Evolutionary conservation across 371 early-diverging fungal species (phyloP), one percentile per base, ranked within the genome.

Genomic region (Rhizopus arrhizus): DNA sequence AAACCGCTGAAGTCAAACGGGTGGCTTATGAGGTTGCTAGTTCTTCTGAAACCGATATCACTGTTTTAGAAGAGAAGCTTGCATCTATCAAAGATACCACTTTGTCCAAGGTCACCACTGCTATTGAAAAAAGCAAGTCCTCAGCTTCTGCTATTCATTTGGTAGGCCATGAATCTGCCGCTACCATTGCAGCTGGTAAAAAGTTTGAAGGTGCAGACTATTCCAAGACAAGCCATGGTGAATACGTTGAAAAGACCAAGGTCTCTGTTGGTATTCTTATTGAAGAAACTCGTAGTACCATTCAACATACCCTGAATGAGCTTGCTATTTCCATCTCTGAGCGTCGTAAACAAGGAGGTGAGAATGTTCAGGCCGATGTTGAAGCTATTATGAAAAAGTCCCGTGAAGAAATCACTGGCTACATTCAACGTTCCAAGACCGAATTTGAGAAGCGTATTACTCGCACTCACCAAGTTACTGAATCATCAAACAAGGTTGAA

Each of bases 281-380:
- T 40, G 68, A 67, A 47, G 68, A 69, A 2, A 65, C 66, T 6
- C 61, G 66, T 15, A 50, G 50, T 0, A 56, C 59, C 28, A 36
- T 62, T 47, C 58, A 64, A 16, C 13, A 41, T 6, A 58, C 68
- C 45, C 62, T 75, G 40, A 43, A 34, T 0, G 13, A 65, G 15
- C 65, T 72, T 12, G 62, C 63, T 22, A 11, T 28, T 4, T 33
- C 68, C 10, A 53, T 75, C 28, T 54, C 58, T 22, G 62, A 72
- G 15, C 75, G 75, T 32, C 48, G 63, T 9, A 60, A 66, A 51
- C 65, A 67, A 58, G 75, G 70, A 32, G 75, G 75, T 32, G 64
- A 67, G 0, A 60, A 72, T 38, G 61, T 64, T 3, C 41, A 64
- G 32, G 45, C 51, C 9, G 75, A 75, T 53, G 42, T 75, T 28